Conservation (phyloP, 106 monocot genomes). For the Cymbidium sinense region DNA sequence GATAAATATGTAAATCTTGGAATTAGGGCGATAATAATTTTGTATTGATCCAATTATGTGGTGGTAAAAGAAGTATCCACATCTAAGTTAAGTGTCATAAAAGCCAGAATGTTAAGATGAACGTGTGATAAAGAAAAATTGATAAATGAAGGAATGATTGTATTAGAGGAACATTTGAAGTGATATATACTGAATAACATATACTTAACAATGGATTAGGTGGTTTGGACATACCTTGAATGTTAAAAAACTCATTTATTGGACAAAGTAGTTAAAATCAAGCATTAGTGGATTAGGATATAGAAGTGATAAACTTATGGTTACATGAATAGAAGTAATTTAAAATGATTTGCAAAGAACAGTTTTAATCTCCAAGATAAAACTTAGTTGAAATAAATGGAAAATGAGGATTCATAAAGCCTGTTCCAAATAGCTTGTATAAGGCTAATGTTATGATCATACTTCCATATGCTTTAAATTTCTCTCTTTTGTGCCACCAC, state of each 20-base stretch:
- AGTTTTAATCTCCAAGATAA: not conserved
- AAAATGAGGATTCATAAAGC: not conserved
- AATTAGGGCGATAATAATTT: not conserved
- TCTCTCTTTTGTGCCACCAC: not conserved
- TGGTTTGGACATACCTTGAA: not conserved
- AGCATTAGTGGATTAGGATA: not conserved
- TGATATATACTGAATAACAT: not conserved
- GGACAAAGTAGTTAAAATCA: not conserved
- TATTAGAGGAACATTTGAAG: not conserved
- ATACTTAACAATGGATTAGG: not conserved
- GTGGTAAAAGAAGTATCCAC: not conserved
- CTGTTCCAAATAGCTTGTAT: not conserved
- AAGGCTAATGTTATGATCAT: not conserved
- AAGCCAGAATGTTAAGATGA: not conserved
- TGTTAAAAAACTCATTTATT: not conserved
- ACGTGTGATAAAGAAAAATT: not conserved
- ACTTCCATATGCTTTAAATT: not conserved
- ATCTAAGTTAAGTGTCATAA: not conserved
- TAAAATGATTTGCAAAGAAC: not conserved
- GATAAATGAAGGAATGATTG: not conserved
- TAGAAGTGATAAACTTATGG: not conserved
- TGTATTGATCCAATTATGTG: not conserved
- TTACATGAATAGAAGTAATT: not conserved
- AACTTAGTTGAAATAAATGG: not conserved
- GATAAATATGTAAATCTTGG: not conserved